Evolutionary conservation across 768 basidiomycete genomes (phyloP).

Genomic region (Rhodotorula paludigena): DNA sequence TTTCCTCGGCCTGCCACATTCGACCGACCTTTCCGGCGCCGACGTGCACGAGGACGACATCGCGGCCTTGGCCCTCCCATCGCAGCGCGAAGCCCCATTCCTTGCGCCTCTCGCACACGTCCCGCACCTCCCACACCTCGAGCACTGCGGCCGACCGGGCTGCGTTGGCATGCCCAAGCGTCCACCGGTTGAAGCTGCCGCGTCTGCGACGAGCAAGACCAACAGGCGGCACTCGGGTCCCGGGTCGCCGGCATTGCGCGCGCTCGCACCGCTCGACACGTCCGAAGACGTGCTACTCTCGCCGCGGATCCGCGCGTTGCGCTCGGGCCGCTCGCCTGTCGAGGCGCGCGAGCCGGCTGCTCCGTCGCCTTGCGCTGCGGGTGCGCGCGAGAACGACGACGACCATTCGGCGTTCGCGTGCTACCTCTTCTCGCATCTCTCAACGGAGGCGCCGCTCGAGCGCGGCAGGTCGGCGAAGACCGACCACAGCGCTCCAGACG

Average conservation of each 20-base stretch:
- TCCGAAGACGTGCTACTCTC: constrained; percentile 26
- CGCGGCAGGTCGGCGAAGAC: constrained; percentile 13
- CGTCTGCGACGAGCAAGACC: neutral
- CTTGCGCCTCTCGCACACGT: neutral
- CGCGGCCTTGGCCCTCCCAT: constrained; percentile 18
- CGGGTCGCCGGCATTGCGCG: constrained; percentile 1
- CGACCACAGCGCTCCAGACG: neutral
- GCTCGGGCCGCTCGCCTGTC: constrained; percentile 2
- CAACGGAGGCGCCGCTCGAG: constrained; percentile 3
- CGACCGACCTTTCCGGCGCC: constrained; percentile 9
- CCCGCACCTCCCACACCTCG: constrained; percentile 4
- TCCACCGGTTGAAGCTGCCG: constrained; percentile 13
- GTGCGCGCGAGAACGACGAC: constrained; percentile 2
- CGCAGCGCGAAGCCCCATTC: neutral
- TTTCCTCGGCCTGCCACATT: neutral
- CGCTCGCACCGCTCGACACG: constrained; percentile 15
- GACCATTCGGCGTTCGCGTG: constrained; percentile 34
- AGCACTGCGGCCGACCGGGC: constrained; percentile 25
- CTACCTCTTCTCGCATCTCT: constrained; percentile 37
- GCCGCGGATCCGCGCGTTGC: constrained; percentile 22
- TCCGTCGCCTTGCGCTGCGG: neutral
- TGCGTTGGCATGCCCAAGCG: constrained; percentile 24
- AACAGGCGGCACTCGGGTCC: constrained; percentile 25
- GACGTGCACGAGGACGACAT: constrained; percentile 31
- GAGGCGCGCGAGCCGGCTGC: neutral